Base-by-base conservation (phyloP, 2,329 filamentous ascomycete species). In the Arthroderma uncinatum region DNA sequence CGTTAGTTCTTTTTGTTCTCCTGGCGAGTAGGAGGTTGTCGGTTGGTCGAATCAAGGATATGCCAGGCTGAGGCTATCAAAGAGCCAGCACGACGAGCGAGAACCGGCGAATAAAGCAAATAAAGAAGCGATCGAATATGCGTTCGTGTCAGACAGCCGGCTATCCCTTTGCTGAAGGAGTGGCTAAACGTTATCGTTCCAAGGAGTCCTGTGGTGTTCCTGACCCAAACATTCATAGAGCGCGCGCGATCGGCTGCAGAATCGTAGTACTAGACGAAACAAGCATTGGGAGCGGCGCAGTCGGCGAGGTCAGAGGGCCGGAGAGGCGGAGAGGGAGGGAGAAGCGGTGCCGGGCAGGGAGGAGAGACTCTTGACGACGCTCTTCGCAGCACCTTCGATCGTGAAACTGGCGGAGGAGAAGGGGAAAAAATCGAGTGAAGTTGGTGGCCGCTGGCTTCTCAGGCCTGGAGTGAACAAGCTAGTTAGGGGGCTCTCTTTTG, bases 171-270 rank as follows among this genome's bases (percentile, higher is more conserved):
- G 25, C 21, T 30, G 44, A 48, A 30, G 44, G 44, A 48, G 44
- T 48, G 44, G 44, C 44, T 30, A 48, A 48, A 28, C 21, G 44
- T 9, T 30, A 12, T 44, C 42, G 42, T 48, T 48, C 42, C 21
- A 48, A 30, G 42, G 21, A 21, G 5, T 3, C 28, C 12, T 30
- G 4, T 10, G 44, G 25, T 48, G 44, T 48, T 48, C 44, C 44
- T 48, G 44, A 48, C 44, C 44, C 44, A 48, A 48, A 30, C 44
- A 48, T 48, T 48, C 44, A 48, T 48, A 28, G 44, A 48, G 21
- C 44, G 25, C 44, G 44, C 44, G 44, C 44, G 44, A 30, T 48
- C 44, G 44, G 44, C 44, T 48, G 44, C 44, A 48, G 44, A 30
- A 28, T 25, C 21, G 44, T 25, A 25, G 44, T 28, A 28, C 44